A percentile compares a stretch with the other conserved stretches of the same genome.
Conservation (phyloP, 139 green algal genomes). For the Parachlorella kessleri region DNA sequence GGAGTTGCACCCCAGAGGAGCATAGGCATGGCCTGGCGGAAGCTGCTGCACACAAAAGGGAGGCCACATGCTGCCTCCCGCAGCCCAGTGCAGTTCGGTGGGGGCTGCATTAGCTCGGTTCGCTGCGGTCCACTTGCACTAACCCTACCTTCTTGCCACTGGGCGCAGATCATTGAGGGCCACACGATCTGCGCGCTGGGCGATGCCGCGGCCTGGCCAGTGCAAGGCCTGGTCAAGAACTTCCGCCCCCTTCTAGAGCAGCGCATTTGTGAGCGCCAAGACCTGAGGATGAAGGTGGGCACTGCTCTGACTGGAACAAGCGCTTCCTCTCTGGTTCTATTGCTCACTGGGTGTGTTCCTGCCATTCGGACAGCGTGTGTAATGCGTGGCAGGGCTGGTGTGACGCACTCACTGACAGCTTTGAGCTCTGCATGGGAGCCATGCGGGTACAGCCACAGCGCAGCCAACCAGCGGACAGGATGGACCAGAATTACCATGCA, state of each 20-base stretch:
- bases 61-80: no score
- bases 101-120: no score
- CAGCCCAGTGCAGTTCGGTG: no score
- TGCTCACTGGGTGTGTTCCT: neutral
- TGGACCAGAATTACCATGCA: no score
- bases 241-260: slow-evolving; percentile 18
- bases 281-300: neutral
- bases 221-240: slow-evolving; percentile 52
- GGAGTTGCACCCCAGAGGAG: no score
- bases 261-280: no score
- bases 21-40: no score
- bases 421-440: neutral
- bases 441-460: no score
- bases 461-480: no score
- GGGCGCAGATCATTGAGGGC: slow-evolving; percentile 71
- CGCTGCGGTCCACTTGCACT: no score
- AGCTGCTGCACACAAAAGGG: no score
- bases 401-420: neutral
- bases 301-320: neutral
- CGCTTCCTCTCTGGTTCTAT: neutral
- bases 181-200: slow-evolving; percentile 80
- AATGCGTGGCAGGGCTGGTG: neutral
- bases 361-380: slow-evolving; percentile 3
- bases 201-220: slow-evolving; percentile 76
- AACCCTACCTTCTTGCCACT: no score